Evolutionary conservation across 2,329 filamentous ascomycete genomes (phyloP), one percentile per base, ranked within the genome.

Genomic region (Pseudocercospora fuligena): DNA sequence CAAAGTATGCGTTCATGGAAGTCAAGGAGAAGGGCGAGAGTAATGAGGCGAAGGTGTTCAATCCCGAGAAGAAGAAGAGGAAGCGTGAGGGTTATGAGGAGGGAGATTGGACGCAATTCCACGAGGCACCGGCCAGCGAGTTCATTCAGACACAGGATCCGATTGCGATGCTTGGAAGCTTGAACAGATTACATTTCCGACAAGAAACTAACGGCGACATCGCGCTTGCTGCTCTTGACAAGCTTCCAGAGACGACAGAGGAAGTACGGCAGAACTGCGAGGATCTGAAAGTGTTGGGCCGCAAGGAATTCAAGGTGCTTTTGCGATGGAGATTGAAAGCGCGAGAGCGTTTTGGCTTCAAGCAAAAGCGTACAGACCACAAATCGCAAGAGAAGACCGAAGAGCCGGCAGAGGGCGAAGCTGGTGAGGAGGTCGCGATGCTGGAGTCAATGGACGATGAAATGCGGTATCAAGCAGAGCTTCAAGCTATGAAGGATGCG

Each of bases 41-140:
- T 80, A 96, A 98, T 73, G 95, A 99, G 79, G 95, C 95, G 46
- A 97, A 97, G 79, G 95, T 99, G 1, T 99, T 94, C 84, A 97
- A 99, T 72, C 95, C 95, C 0, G 95, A 99, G 78, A 85, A 92
- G 77, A 99, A 98, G 86, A 99, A 97, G 88, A 86, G 95, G 66
- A 98, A 97, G 87, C 87, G 95, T 84, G 94, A 97, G 53, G 95
- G 95, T 85, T 99, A 99, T 72, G 94, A 98, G 72, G 95, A 99
- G 80, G 94, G 93, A 40, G 93, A 99, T 72, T 97, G 90, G 79
- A 94, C 89, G 4, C 92, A 97, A 74, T 97, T 91, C 83, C 97
- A 97, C 78, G 92, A 97, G 76, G 87, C 92, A 2, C 83, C 92
- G 0, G 94, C 94, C 0, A 95, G 90, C 78, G 93, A 97, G 63